Evolutionary conservation across 2,329 filamentous ascomycete species (phyloP).

Genomic region (Venturia pyrina): DNA sequence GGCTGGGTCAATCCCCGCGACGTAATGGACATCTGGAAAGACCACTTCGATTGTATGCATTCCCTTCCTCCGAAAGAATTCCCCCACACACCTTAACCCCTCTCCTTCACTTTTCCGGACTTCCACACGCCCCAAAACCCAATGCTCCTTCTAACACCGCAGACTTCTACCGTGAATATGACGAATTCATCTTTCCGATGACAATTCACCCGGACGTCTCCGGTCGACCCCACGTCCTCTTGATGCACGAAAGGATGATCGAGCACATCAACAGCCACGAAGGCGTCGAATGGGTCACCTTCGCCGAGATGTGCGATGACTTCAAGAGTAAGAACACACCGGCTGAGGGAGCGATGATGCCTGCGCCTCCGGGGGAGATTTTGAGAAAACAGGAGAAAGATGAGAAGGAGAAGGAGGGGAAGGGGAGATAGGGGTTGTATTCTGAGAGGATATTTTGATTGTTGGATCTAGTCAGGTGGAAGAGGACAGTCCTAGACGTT

Average conservation of each 20-base stretch:
- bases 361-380: conserved; percentile 31
- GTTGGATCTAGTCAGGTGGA: no score
- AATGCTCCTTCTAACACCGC: no score
- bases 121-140: no score
- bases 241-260: conserved; percentile 65
- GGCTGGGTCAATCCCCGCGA: conserved; percentile 48
- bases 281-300: conserved; percentile 57
- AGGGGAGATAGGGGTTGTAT: neutral
- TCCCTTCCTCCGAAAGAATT: neutral
- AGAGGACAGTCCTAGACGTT: no score
- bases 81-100: neutral
- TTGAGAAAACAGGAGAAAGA: neutral
- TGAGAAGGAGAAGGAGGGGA: neutral
- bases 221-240: conserved; percentile 60
- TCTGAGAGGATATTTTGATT: neutral
- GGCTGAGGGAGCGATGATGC: conserved; percentile 50
- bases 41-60: conserved; percentile 49
- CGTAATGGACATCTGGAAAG: conserved; percentile 55
- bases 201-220: conserved; percentile 59
- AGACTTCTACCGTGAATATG: conserved; percentile 64
- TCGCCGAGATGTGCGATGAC: conserved; percentile 61
- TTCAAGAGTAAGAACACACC: conserved; percentile 58
- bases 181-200: conserved; percentile 68
- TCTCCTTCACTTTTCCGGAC: no score
- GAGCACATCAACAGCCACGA: conserved; percentile 57